Evolutionary conservation across 441 rosid genomes (phyloP).

Genomic region (Arabidopsis hybrid): DNA sequence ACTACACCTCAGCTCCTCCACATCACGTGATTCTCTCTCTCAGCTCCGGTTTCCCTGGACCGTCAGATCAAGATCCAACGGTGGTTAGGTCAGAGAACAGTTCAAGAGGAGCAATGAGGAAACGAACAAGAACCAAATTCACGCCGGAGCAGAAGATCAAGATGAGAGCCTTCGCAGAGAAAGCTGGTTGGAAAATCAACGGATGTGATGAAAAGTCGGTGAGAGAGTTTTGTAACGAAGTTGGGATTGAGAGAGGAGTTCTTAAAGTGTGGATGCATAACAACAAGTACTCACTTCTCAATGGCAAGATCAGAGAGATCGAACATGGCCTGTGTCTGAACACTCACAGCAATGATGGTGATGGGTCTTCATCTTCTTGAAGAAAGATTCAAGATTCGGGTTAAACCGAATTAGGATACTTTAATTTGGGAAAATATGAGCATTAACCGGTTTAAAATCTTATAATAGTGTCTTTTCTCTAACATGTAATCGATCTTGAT

Average conservation of each 20-base stretch:
- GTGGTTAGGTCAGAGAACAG: conserved; percentile 38
- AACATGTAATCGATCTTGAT: conserved; percentile 41
- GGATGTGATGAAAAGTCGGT: conserved; percentile 68
- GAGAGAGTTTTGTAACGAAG: conserved; percentile 54
- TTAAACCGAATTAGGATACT: conserved; percentile 21
- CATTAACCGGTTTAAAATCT: conserved; percentile 35
- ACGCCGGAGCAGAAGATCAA: conserved; percentile 81
- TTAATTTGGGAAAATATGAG: conserved; percentile 30
- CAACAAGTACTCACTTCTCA: conserved; percentile 61
- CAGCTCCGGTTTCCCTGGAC: conserved; percentile 42
- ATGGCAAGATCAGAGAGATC: conserved; percentile 44
- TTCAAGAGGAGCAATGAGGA: conserved; percentile 52
- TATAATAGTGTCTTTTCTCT: conserved; percentile 20
- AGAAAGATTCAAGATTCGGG: background rate
- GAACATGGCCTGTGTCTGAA: conserved; percentile 32
- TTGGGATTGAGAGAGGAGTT: conserved; percentile 66
- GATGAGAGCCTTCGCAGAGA: conserved; percentile 79
- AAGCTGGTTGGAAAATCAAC: conserved; percentile 76
- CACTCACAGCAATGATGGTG: conserved; percentile 35
- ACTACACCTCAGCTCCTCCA: conserved; percentile 41
- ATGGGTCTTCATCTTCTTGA: conserved; percentile 46
- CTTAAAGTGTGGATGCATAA: conserved; percentile 89
- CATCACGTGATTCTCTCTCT: conserved; percentile 39
- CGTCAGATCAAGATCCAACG: conserved; percentile 42
- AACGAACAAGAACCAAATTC: conserved; percentile 77